Base-by-base conservation (phyloP, 2,329 filamentous ascomycete species). In the Metarhizium humberi region DNA sequence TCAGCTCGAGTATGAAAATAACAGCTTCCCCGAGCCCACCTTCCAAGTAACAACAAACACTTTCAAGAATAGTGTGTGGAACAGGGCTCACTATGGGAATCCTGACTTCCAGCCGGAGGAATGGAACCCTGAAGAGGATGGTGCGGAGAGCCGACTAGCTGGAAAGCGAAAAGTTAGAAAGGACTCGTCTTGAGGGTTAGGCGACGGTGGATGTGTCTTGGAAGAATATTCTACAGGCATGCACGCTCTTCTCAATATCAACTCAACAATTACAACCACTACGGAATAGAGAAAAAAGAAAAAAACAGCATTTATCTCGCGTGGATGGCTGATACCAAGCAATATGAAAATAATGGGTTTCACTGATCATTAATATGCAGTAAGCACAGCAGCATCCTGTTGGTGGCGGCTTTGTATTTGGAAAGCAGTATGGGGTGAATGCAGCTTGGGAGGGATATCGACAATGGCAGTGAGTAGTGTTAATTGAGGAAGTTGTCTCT, bases 61-160 rank as follows among this genome's bases (percentile, higher is more conserved):
- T 1, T 87, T 87, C 63, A 84, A 83, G 63, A 85, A 86, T 60
- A 84, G 79, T 53, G 80, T 86, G 54, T 85, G 81, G 69, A 87
- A 86, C 62, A 78, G 78, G 50, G 83, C 84, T 1, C 84, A 87
- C 64, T 87, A 82, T 61, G 82, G 82, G 57, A 87, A 87, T 59
- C 80, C 81, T 2, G 74, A 75, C 47, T 76, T 76, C 51, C 73
- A 75, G 40, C 73, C 73, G 0, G 73, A 75, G 56, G 71, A 74
- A 57, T 75, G 72, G 70, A 68, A 63, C 40, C 73, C 73, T 1
- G 71, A 73, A 3, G 73, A 74, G 38, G 70, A 74, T 29, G 60
- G 63, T n/a, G 51, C 57, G 6, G 69, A 71, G 29, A 62, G 60
- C 2, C 63, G 68, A 56, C 49, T 61, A 34, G 61, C 60, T 10